These are phyloP conservation scores for Apiotrichum brassicae DNA, from an alignment of 1,284 basidiomycete genomes.

Conservation along the genomic window DNA sequence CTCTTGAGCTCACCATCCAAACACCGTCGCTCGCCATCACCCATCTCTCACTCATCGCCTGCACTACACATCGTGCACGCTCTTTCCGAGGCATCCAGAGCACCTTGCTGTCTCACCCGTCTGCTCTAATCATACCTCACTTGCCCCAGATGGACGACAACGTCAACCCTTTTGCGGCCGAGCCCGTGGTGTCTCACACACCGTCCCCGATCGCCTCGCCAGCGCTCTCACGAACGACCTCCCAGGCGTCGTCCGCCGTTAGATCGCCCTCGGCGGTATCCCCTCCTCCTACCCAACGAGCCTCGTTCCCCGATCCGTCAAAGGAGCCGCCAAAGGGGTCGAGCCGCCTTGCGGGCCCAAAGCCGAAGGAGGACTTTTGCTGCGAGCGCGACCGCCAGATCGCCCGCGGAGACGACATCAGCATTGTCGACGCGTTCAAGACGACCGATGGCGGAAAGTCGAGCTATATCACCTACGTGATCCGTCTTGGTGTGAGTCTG, in stretches of 20 bases:
- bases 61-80: not conserved
- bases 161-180: conserved; percentile 16
- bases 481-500: conserved; percentile 72
- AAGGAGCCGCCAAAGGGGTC: conserved; percentile 33
- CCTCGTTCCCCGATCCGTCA: conserved; percentile 41
- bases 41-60: too few relatives aligned
- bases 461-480: conserved; percentile 91
- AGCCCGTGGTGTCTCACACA: conserved; percentile 7
- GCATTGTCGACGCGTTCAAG: conserved; percentile 88
- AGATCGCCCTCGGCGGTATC: conserved; percentile 25
- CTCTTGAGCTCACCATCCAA: not conserved
- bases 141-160: conserved; percentile 21
- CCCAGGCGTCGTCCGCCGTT: conserved; percentile 6
- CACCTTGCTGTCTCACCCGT: too few relatives aligned
- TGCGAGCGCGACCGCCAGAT: conserved; percentile 44
- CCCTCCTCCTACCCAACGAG: conserved; percentile 43
- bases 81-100: too few relatives aligned
- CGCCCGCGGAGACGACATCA: conserved; percentile 39
- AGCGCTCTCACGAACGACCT: conserved; percentile 13
- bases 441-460: conserved; percentile 77
- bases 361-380: conserved; percentile 41
- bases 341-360: conserved; percentile 34
- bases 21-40: not conserved
- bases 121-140: too few relatives aligned
- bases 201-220: conserved; percentile 8